A percentile compares a stretch with the other conserved stretches of the same genome.
phyloP scores from a whole-genome alignment of 192 early-diverging fungal species.

The Coemansia sp. region DNA sequence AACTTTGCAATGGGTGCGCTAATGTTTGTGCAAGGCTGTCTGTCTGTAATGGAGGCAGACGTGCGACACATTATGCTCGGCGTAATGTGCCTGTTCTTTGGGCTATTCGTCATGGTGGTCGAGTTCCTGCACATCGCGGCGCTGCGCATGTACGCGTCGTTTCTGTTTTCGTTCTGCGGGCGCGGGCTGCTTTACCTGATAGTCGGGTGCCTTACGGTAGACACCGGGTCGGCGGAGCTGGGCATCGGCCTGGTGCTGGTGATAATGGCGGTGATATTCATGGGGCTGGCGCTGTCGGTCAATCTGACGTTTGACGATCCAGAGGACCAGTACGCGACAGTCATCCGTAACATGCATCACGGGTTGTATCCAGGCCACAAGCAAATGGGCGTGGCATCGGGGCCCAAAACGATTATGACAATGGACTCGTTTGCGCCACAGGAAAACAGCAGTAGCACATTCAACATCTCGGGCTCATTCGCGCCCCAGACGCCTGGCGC shows the following conservation, averaged over 20 bases:
- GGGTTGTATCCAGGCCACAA: conserved; percentile 12
- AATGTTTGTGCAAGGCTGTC: conserved; percentile 33
- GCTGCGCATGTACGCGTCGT: conserved; percentile 40
- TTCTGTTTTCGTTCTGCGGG: conserved; percentile 41
- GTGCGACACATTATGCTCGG: conserved; percentile 46
- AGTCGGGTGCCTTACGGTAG: conserved; percentile 27
- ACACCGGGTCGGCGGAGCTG: conserved; percentile 12
- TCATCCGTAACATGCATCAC: conserved; percentile 32
- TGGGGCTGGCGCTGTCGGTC: conserved; percentile 13
- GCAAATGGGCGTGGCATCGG: conserved; percentile 10
- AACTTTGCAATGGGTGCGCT: conserved; percentile 23
- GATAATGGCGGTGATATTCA: conserved; percentile 6
- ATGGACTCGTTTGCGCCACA: conserved; percentile 17
- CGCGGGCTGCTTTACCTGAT: conserved; percentile 42
- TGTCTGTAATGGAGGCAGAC: conserved; percentile 26
- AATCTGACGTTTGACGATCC: conserved; percentile 32
- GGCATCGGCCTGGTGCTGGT: conserved; percentile 28
- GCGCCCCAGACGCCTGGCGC: conserved; percentile 1
- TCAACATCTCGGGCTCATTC: conserved; percentile 6
- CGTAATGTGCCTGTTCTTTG: conserved; percentile 26
- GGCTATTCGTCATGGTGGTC: conserved; percentile 5
- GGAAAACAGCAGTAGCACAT: conserved; percentile 24
- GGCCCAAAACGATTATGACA: conserved; percentile 9
- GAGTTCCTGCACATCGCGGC: conserved; percentile 39
- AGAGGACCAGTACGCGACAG: conserved; percentile 29